A percentile compares a stretch with the other conserved stretches of the same genome.
Evolutionary conservation across 2,329 filamentous ascomycete genomes (phyloP).

Genomic region (Magnaporthales sp.): DNA sequence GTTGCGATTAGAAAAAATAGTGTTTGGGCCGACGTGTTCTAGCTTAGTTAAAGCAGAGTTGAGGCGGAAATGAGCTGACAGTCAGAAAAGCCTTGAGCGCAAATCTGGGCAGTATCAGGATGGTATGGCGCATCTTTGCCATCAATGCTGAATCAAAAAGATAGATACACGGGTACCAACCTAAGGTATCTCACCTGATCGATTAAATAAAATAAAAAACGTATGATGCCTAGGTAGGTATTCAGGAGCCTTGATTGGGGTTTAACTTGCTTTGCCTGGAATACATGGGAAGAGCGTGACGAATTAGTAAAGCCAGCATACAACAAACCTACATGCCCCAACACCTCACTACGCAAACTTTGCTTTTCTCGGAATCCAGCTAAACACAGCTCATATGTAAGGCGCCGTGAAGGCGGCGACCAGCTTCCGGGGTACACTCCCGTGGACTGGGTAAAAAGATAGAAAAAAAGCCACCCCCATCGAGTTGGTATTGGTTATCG

Average conservation of each 20-base stretch:
- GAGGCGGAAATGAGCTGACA: background rate
- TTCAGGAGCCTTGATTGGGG: too few relatives aligned
- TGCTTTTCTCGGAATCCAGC: background rate
- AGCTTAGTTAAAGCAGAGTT: background rate
- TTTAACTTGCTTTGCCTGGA: too few relatives aligned
- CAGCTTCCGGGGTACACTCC: background rate
- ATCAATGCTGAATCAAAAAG: background rate
- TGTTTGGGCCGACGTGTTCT: background rate
- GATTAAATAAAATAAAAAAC: too few relatives aligned
- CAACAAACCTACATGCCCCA: background rate
- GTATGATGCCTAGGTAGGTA: too few relatives aligned
- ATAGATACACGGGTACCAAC: background rate
- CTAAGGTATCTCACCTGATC: too few relatives aligned
- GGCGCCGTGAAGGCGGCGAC: too few relatives aligned
- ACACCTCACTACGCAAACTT: background rate
- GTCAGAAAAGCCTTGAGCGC: background rate
- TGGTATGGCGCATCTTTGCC: too few relatives aligned
- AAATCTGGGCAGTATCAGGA: background rate
- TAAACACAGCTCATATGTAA: background rate
- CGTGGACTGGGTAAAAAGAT: background rate
- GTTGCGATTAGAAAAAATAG: background rate
- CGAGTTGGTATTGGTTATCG: background rate
- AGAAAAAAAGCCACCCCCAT: background rate
- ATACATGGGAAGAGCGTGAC: too few relatives aligned
- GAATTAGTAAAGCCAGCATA: too few relatives aligned